Evolutionary conservation across 2,329 filamentous ascomycete genomes (phyloP).

Genomic region (Fusarium drepaniforme): DNA sequence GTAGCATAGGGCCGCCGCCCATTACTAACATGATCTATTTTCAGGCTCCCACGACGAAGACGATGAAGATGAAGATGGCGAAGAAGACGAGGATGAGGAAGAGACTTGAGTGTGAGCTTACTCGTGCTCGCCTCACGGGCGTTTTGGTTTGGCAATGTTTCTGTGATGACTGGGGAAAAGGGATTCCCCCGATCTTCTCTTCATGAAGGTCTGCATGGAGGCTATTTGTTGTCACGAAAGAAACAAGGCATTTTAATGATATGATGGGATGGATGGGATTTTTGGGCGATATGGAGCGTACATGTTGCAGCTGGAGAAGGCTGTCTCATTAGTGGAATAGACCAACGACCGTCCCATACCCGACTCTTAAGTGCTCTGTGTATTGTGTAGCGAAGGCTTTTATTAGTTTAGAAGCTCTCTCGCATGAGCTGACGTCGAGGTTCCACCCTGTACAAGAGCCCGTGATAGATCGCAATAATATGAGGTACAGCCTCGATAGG

Average conservation of each 20-base stretch:
- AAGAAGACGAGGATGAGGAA: neutral
- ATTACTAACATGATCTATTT: constrained; percentile 30
- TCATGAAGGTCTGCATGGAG: neutral
- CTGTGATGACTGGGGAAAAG: neutral
- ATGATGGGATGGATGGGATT: neutral
- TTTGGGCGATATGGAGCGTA: neutral
- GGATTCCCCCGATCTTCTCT: neutral
- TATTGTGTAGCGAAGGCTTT: neutral
- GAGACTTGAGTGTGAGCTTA: neutral
- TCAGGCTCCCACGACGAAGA: constrained; percentile 19
- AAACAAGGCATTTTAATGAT: neutral
- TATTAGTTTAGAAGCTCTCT: neutral
- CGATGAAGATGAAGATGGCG: constrained; percentile 11
- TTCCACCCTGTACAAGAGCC: neutral
- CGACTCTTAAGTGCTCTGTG: neutral
- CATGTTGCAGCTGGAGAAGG: neutral
- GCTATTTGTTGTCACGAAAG: neutral
- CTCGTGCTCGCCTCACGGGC: neutral
- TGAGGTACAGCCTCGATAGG: neutral
- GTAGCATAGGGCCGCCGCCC: constrained; percentile 16
- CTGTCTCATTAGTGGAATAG: neutral
- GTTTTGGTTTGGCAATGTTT: neutral
- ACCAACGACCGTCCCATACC: neutral
- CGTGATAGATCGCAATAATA: neutral
- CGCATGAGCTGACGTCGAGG: neutral